Evolutionary conservation across 1,284 basidiomycete species (phyloP).

Genomic region (Calocybe gambosa): DNA sequence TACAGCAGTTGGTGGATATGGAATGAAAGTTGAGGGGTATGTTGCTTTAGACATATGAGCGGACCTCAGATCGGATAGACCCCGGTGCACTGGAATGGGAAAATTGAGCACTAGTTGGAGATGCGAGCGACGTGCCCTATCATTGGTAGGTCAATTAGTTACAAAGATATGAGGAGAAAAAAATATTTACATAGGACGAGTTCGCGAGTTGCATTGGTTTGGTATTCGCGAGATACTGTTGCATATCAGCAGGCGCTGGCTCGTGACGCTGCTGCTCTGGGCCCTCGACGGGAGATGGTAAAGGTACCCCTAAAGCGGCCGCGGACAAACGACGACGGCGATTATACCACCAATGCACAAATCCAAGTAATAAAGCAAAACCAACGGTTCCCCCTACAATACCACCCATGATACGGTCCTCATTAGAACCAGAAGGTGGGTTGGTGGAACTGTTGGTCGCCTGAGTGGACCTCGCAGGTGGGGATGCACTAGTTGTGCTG

Average conservation of each 20-base stretch:
- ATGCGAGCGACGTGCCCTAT: conserved; percentile 15
- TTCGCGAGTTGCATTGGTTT: conserved; percentile 13
- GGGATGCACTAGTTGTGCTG: neutral
- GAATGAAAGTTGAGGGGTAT: neutral
- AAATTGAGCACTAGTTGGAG: conserved; percentile 16
- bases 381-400: conserved; percentile 13
- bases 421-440: neutral
- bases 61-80: conserved; percentile 13
- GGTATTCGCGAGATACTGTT: conserved; percentile 18
- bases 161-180: no score
- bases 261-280: neutral
- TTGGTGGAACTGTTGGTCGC: neutral
- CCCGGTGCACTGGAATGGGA: conserved; percentile 13
- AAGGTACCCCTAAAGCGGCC: neutral
- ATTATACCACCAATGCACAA: conserved; percentile 10
- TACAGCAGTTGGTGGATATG: neutral
- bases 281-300: conserved; percentile 7
- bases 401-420: conserved; percentile 12
- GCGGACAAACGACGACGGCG: conserved; percentile 8
- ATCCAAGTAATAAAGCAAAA: conserved; percentile 7
- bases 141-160: neutral
- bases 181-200: conserved; percentile 17
- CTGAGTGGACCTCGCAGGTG: neutral
- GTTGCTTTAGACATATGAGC: conserved; percentile 8
- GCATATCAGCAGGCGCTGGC: conserved; percentile 11